Percentiles rank a stretch among this genome's conserved stretches.
phyloP scores from a whole-genome alignment of 176 grass and related monocot genomes.

The Saccharum officinarum region DNA sequence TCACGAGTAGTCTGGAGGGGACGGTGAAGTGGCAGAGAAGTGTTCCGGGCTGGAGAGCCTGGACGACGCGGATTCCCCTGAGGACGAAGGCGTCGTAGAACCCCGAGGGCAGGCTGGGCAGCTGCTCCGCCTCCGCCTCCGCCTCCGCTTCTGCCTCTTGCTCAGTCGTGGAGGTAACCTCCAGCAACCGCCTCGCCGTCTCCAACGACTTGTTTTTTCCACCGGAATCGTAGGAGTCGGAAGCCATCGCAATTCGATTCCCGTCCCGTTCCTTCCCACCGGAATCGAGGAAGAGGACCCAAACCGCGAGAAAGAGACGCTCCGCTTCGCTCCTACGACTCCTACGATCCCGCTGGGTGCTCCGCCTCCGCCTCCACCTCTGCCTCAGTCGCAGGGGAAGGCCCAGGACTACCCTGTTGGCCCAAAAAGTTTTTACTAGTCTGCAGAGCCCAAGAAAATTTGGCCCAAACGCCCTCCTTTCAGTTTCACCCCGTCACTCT shows the following conservation, averaged over 20 bases:
- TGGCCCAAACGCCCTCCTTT: no score
- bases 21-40: slow-evolving; percentile 82
- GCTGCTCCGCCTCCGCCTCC: slow-evolving; percentile 2
- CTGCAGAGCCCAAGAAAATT: no score
- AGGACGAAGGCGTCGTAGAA: slow-evolving; percentile 97
- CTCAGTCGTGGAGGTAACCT: slow-evolving; percentile 32
- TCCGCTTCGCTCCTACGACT: no score
- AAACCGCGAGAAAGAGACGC: no score
- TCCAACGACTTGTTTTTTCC: slow-evolving; percentile 24
- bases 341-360: no score
- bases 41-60: slow-evolving; percentile 56
- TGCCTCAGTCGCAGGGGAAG: no score
- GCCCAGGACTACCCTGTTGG: no score
- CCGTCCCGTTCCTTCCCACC: no score
- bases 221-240: neutral
- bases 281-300: no score
- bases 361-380: no score
- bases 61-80: slow-evolving; percentile 67
- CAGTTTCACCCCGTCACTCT: no score
- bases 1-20: slow-evolving; percentile 81
- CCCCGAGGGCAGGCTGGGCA: slow-evolving; percentile 47
- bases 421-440: no score
- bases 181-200: slow-evolving; percentile 63
- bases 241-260: neutral
- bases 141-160: neutral